Evolutionary conservation across 257 asterid species (phyloP), one percentile per base, ranked within the genome.

Genomic region (Solanum acaule): DNA sequence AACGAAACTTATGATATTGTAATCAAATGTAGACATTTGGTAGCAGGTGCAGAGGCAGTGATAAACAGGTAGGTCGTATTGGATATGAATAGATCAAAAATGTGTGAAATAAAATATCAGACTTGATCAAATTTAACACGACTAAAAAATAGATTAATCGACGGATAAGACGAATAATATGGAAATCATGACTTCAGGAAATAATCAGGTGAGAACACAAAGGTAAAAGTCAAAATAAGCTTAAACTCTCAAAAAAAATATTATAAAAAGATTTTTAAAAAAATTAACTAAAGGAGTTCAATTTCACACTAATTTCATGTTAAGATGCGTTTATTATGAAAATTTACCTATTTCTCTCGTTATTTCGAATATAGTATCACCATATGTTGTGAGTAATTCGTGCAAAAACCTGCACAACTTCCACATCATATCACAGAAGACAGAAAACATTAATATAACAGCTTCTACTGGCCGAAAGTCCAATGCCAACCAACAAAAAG

Each of bases 401-500:
- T 56, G n/a, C 65, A 56, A 56, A 56, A 18, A 56, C 65, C 6
- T 18, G n/a, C n/a, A 16, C 23, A 52, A 52, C 23, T 16, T 52
- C 8, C 61, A 18, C 63, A 52, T 52, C 63, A 52, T 52, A 52
- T 52, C 63, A 52, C 63, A 52, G 23, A 2, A 52, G 65, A 56
- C n/a, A 56, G 65, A 56, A 56, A 56, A 18, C n/a, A 18, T 10
- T 56, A 18, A 56, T 56, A 56, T 6, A 56, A 56, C 4, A 56
- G 65, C 65, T 6, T 56, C 88, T 87, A 88, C 87, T 20, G 18
- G 83, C 23, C 81, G 78, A 91, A 79, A 52, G 88, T 90, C 92
- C 92, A 92, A 75, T 84, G 92, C 89, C 92, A 23, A 87, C 92
- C 94, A 89, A 90, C 63, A 79, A 84, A 75, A 82, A 79, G 83